Conservation (phyloP, 2,329 filamentous ascomycete species). For the Cladosporium sp. region DNA sequence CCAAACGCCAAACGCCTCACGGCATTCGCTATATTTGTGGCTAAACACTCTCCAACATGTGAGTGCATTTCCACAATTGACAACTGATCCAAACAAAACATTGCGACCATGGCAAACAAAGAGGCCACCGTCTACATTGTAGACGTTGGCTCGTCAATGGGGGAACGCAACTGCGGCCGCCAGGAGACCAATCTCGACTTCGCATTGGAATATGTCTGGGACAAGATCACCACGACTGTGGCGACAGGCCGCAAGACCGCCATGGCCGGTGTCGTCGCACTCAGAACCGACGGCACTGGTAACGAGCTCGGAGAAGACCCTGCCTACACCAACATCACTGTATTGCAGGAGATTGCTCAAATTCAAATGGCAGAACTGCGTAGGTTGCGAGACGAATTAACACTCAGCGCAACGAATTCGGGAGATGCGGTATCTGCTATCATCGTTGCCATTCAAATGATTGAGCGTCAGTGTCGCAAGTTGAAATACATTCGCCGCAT, state of each 20-base stretch:
- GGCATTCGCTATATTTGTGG: neutral
- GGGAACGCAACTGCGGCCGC: constrained; percentile 67
- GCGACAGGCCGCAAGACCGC: constrained; percentile 72
- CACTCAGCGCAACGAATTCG: constrained; percentile 63
- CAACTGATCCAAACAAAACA: neutral
- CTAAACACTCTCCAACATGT: neutral
- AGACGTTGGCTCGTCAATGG: constrained; percentile 87
- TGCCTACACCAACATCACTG: constrained; percentile 77
- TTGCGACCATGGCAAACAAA: constrained; percentile 74
- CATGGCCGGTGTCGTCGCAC: constrained; percentile 74
- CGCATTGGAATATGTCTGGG: constrained; percentile 90
- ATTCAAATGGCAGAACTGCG: constrained; percentile 69
- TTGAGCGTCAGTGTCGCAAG: constrained; percentile 74
- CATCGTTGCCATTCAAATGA: constrained; percentile 84
- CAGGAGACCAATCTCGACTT: constrained; percentile 81
- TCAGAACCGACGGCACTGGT: constrained; percentile 73
- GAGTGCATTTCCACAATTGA: neutral
- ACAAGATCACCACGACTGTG: constrained; percentile 77
- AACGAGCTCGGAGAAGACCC: constrained; percentile 67
- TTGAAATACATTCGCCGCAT: constrained; percentile 80
- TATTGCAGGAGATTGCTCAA: constrained; percentile 66
- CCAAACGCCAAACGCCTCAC: constrained; percentile 3
- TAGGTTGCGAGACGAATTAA: constrained; percentile 62
- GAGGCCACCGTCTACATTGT: constrained; percentile 91
- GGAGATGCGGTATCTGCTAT: constrained; percentile 88